Evolutionary conservation across 805 yeast genomes (phyloP).

Genomic region (Saturnispora quitensis): DNA sequence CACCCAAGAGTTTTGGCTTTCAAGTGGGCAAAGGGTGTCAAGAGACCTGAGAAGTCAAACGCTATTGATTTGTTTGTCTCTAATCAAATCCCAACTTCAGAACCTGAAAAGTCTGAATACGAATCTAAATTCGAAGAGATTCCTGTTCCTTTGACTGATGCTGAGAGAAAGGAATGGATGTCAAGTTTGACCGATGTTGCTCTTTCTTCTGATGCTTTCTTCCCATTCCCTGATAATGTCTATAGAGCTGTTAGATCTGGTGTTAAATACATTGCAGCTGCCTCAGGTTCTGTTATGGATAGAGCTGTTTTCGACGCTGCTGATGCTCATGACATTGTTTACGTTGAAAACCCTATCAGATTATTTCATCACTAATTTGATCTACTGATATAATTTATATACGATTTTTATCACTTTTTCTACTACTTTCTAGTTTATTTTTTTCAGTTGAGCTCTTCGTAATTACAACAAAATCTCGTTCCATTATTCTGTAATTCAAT

Average conservation of each 20-base stretch:
- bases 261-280: constrained; percentile 92
- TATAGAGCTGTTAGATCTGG: constrained; percentile 97
- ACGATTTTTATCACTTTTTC: background rate
- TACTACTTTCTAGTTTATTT: constrained; percentile 1
- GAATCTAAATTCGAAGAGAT: constrained; percentile 77
- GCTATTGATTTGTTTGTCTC: constrained; percentile 94
- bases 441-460: background rate
- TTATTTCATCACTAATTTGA: constrained; percentile 81
- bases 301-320: constrained; percentile 94
- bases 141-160: constrained; percentile 74
- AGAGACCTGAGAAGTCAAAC: constrained; percentile 97
- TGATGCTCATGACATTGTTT: constrained; percentile 80
- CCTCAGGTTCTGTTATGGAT: constrained; percentile 97
- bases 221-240: constrained; percentile 99
- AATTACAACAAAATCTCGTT: background rate
- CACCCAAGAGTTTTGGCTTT: constrained; percentile 89
- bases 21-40: constrained; percentile 97
- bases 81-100: constrained; percentile 80
- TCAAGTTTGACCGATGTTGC: constrained; percentile 76
- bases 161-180: constrained; percentile 86
- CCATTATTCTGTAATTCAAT: too few species aligned
- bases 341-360: constrained; percentile 95
- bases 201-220: constrained; percentile 94
- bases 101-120: constrained; percentile 90
- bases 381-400: background rate